phyloP scores from a whole-genome alignment of 495 filamentous ascomycete species.

The Aspergillus affinis region DNA sequence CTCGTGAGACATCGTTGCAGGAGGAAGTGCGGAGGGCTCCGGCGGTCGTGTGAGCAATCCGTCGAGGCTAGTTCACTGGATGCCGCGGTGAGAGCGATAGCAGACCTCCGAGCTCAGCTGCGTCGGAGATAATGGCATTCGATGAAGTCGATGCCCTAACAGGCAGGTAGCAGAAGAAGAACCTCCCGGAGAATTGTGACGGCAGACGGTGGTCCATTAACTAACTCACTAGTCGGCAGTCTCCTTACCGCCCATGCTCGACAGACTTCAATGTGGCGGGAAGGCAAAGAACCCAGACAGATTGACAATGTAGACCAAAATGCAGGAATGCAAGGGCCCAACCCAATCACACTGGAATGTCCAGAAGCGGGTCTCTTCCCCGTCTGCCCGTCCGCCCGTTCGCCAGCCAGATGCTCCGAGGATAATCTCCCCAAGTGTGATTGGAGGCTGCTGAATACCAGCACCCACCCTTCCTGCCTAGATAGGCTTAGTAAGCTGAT shows the following conservation, averaged over 20 bases:
- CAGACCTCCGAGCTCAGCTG: background rate
- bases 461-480: background rate
- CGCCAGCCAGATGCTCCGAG: background rate
- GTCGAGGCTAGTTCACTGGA: background rate
- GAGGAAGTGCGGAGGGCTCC: background rate
- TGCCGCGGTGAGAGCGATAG: background rate
- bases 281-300: too few relatives aligned
- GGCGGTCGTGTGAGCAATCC: background rate
- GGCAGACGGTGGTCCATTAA: too few relatives aligned
- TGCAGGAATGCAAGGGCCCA: too few relatives aligned
- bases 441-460: background rate
- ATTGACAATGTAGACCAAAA: too few relatives aligned
- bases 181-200: too few relatives aligned
- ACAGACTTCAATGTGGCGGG: too few relatives aligned
- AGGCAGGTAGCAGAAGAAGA: too few relatives aligned
- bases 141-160: background rate
- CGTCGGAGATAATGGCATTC: background rate
- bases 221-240: too few relatives aligned
- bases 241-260: too few relatives aligned
- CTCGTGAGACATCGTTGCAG: conserved; percentile 3
- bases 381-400: too few relatives aligned
- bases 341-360: background rate
- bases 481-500: background rate
- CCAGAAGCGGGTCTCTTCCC: background rate
- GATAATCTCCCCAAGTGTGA: background rate